Evolutionary conservation across 768 basidiomycete species (phyloP).

Genomic region (Kwoniella mangroviensis): DNA sequence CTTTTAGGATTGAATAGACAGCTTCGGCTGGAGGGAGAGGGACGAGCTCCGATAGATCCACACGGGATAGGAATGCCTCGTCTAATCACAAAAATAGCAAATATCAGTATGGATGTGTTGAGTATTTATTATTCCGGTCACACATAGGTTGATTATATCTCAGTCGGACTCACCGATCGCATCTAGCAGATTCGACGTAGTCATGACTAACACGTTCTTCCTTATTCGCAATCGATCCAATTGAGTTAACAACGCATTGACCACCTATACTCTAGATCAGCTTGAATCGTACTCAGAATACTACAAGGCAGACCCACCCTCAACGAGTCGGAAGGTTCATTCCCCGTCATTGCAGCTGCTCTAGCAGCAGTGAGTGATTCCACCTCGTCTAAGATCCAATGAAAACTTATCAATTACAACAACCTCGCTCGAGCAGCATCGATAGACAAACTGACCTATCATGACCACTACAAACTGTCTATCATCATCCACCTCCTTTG

Average conservation of each 20-base stretch:
- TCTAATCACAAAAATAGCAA: slow-evolving; percentile 62
- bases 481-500: slow-evolving; percentile 89
- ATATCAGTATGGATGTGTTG: too few species aligned
- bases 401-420: neutral
- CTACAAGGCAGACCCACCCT: slow-evolving; percentile 64
- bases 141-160: too few species aligned
- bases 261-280: slow-evolving; percentile 67
- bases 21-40: slow-evolving; percentile 89
- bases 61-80: slow-evolving; percentile 92
- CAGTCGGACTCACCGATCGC: slow-evolving; percentile 73
- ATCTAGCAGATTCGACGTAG: slow-evolving; percentile 91
- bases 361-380: slow-evolving; percentile 93
- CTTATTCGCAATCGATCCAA: slow-evolving; percentile 90
- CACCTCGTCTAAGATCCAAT: slow-evolving; percentile 75
- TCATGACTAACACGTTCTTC: slow-evolving; percentile 93
- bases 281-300: neutral
- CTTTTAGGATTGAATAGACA: slow-evolving; percentile 86
- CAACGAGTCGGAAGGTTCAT: slow-evolving; percentile 92
- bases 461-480: slow-evolving; percentile 89
- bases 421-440: neutral
- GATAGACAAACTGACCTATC: slow-evolving; percentile 67
- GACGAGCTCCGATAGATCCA: slow-evolving; percentile 93
- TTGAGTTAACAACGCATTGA: slow-evolving; percentile 95
- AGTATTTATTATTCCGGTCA: neutral
- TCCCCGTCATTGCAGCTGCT: slow-evolving; percentile 91